phyloP scores from a whole-genome alignment of 352 stramenopile species.

The Globisporangium paddicum region DNA sequence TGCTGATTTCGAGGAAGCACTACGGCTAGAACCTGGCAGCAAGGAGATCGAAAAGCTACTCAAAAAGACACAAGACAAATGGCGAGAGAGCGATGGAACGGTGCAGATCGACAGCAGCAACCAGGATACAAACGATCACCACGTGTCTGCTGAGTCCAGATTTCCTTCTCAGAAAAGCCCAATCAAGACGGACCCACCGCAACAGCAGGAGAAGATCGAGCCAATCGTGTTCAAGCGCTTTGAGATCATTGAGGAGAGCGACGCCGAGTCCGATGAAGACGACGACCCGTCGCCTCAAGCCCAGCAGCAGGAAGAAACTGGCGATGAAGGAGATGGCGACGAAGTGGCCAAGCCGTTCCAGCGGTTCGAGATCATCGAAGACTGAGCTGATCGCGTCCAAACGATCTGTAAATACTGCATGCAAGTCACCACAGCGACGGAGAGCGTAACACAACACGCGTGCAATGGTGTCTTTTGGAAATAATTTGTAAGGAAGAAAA shows the following conservation, averaged over 20 bases:
- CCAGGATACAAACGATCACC: constrained; percentile 14
- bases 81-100: constrained; percentile 55
- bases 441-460: background rate
- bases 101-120: constrained; percentile 16
- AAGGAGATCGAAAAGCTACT: constrained; percentile 77
- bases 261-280: constrained; percentile 17
- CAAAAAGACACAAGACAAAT: constrained; percentile 66
- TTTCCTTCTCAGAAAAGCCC: constrained; percentile 1
- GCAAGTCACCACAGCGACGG: background rate
- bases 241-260: constrained; percentile 57
- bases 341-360: constrained; percentile 23
- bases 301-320: constrained; percentile 1
- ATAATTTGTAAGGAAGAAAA: background rate
- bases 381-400: constrained; percentile 15
- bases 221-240: constrained; percentile 50
- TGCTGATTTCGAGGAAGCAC: constrained; percentile 72
- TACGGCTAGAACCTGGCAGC: constrained; percentile 62
- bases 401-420: background rate
- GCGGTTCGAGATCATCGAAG: constrained; percentile 53
- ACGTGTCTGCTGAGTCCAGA: background rate
- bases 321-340: constrained; percentile 7
- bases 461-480: constrained; percentile 1
- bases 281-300: background rate
- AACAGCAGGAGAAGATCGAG: background rate
- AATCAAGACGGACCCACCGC: constrained; percentile 1